Base-by-base conservation (phyloP, 1,139 yeast species). In the Meyerozyma elateridarum region DNA sequence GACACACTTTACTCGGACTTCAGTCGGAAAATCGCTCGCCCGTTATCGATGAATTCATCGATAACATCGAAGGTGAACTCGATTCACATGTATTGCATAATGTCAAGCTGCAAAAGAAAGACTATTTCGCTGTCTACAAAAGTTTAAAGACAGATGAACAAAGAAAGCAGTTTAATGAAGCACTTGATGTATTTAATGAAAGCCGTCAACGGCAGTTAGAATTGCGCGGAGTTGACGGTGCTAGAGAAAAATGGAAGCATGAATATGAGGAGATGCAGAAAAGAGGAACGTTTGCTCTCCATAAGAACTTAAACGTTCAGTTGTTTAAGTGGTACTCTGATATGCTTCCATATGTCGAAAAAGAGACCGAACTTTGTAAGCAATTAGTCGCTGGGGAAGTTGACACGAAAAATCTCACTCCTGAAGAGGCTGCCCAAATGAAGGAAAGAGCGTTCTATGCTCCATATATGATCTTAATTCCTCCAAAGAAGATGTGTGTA, bases 201-300 rank as follows among this genome's bases (percentile, higher is more conserved):
- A 76, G 75, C 15, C 76, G 98, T 50, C 96, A 91, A 54, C 64
- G 76, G 35, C 72, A 73, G 30, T 56, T 91, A 27, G 98, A 91
- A 53, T 69, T 78, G 20, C 71, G 83, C 38, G 93, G 95, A 4
- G 69, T 83, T 7, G 91, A 84, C 45, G 91, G 91, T 3, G 95
- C 97, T 0, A 77, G 73, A 41, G 85, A 80, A 49, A 82, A 84
- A 53, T 91, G 97, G 97, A 80, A 76, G 49, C 81, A 79, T 46
- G 91, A 82, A 43, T 82, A 76, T 47, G 93, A 85, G 46, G 80
- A 76, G 37, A 67, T 81, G 54, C 74, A 73, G 39, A 73, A 70
- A 31, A 66, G 81, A 45, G 88, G 89, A n/a, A 74, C 67, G 6
- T 42, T 77, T 27, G 57, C 76, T 16, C 59, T 79, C 30, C 70